A percentile compares a stretch with the other conserved stretches of the same genome.
Conservation (phyloP, 495 filamentous ascomycete genomes). For the Penicillium flavigenum region DNA sequence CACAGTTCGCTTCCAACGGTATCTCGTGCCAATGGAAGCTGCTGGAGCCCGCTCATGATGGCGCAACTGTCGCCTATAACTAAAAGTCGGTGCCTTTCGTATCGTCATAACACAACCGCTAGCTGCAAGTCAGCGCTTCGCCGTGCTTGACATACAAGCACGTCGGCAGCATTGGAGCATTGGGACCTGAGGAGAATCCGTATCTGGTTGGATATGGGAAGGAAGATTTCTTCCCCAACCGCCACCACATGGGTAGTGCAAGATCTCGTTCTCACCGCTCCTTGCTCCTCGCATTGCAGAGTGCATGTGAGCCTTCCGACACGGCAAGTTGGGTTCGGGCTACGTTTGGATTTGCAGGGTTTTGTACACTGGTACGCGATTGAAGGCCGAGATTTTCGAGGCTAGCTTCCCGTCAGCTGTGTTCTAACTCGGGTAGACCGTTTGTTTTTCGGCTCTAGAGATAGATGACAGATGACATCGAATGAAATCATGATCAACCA, state of each 20-base stretch:
- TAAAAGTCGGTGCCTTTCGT: slow-evolving; percentile 18
- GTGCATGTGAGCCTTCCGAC: slow-evolving; percentile 1
- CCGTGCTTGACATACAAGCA: slow-evolving; percentile 1
- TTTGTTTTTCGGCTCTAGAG: slow-evolving; percentile 5
- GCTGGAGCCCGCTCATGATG: slow-evolving; percentile 81
- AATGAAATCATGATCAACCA: slow-evolving; percentile 28
- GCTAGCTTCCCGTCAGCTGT: not conserved
- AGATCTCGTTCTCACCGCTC: slow-evolving; percentile 7
- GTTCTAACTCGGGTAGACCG: not conserved
- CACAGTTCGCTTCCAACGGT: slow-evolving; percentile 59
- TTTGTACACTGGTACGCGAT: slow-evolving; percentile 2
- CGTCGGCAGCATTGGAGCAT: not conserved
- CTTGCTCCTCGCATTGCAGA: slow-evolving; percentile 5
- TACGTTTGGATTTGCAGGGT: not conserved
- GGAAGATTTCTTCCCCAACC: not conserved
- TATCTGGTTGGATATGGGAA: not conserved
- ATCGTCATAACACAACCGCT: slow-evolving; percentile 7
- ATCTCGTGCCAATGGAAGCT: slow-evolving; percentile 86
- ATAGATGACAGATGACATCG: slow-evolving; percentile 20
- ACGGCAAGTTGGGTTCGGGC: not conserved
- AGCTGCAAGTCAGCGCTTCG: not conserved
- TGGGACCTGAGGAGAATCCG: not conserved
- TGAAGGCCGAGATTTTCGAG: not conserved
- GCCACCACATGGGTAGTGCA: slow-evolving; percentile 10
- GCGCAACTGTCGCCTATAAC: slow-evolving; percentile 58